phyloP scores from a whole-genome alignment of 2,329 filamentous ascomycete genomes.

The Pseudogymnoascus sp. region DNA sequence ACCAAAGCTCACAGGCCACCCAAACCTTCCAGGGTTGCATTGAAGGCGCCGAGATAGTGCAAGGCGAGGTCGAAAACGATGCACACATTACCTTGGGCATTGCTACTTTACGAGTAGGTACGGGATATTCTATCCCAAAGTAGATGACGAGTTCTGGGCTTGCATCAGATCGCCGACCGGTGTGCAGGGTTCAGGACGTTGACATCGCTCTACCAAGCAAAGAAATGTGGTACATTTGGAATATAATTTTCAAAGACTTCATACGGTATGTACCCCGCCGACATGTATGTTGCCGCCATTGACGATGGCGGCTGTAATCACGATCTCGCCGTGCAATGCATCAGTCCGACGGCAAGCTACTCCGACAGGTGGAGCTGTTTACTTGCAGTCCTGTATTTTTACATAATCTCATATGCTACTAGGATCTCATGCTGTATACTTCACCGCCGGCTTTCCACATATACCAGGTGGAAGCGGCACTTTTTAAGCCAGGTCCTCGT shows the following conservation, averaged over 20 bases:
- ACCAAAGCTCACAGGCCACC: background rate
- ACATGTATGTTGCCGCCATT: constrained; percentile 3
- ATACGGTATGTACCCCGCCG: constrained; percentile 1
- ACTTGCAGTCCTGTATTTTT: background rate
- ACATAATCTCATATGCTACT: background rate
- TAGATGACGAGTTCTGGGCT: background rate
- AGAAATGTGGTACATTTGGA: background rate
- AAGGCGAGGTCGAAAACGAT: background rate
- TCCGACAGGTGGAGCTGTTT: background rate
- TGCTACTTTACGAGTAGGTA: background rate
- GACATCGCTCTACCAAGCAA: background rate
- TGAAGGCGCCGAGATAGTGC: background rate
- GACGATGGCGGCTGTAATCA: constrained; percentile 6
- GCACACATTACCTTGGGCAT: background rate
- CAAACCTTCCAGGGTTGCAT: background rate
- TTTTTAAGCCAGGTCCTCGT: background rate
- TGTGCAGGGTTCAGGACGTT: constrained; percentile 2
- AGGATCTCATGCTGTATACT: background rate
- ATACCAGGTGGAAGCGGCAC: background rate
- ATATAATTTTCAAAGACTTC: background rate
- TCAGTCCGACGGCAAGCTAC: background rate
- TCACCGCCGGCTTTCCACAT: background rate
- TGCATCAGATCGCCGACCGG: constrained; percentile 2
- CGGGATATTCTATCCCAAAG: background rate
- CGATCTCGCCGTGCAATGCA: constrained; percentile 8